Percentiles rank a stretch among this genome's conserved stretches.
Conservation (phyloP, 2,329 filamentous ascomycete genomes). For the Raffaelea deltoideospora region DNA sequence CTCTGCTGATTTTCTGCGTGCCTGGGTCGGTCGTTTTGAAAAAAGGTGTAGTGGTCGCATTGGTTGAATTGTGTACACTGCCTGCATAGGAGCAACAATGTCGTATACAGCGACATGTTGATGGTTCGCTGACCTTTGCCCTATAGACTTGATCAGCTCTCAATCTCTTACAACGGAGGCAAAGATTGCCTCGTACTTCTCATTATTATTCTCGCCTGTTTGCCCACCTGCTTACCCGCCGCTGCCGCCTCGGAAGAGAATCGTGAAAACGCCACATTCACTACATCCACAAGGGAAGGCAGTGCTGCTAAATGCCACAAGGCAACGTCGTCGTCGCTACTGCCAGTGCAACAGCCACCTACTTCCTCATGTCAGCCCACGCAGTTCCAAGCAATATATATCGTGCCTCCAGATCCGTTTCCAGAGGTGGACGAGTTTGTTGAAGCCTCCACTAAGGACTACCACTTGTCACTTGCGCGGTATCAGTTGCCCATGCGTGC, state of each 20-base stretch:
- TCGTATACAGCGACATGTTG: too few relatives aligned
- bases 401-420: constrained; percentile 74
- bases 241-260: too few relatives aligned
- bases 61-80: too few relatives aligned
- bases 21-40: too few relatives aligned
- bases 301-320: too few relatives aligned
- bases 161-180: constrained; percentile 91
- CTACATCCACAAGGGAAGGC: too few relatives aligned
- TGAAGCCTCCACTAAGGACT: constrained; percentile 43
- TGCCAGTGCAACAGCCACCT: too few relatives aligned
- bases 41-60: too few relatives aligned
- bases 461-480: constrained; percentile 61
- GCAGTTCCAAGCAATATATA: constrained; percentile 69
- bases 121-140: too few relatives aligned
- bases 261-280: background rate
- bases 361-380: constrained; percentile 21
- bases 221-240: constrained; percentile 27
- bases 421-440: constrained; percentile 79
- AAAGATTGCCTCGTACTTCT: constrained; percentile 95
- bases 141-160: constrained; percentile 57
- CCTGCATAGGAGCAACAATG: too few relatives aligned
- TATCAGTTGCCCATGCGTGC: constrained; percentile 68
- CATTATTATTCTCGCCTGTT: constrained; percentile 63
- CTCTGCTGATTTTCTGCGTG: background rate
- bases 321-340: too few relatives aligned